A percentile compares a stretch with the other conserved stretches of the same genome.
Conservation (phyloP, 345 rosid genomes). For the Moringa oleifera region DNA sequence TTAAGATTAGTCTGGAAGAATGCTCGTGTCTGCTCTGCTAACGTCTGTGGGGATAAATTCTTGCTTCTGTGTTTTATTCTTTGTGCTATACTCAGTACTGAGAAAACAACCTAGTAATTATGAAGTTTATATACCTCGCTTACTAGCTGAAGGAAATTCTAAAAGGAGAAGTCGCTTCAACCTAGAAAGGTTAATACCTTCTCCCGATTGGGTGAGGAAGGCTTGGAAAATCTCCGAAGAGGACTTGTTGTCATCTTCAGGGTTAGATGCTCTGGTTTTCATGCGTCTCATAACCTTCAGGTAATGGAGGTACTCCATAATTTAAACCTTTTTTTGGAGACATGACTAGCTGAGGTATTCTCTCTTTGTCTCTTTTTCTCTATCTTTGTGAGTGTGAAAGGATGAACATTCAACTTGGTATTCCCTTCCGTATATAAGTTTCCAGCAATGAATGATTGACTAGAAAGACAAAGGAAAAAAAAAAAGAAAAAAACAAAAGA, state of each 20-base stretch:
- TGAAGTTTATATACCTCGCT: conserved; percentile 72
- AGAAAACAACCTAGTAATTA: conserved; percentile 70
- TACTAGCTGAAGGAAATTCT: conserved; percentile 57
- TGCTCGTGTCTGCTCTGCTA: conserved; percentile 89
- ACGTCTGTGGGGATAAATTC: conserved; percentile 88
- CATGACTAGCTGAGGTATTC: neutral
- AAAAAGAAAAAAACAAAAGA: no score
- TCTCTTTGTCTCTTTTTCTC: no score
- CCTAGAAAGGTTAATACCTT: conserved; percentile 72
- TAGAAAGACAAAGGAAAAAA: no score
- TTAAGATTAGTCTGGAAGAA: conserved; percentile 23
- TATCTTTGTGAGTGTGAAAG: no score
- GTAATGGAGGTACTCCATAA: conserved; percentile 23
- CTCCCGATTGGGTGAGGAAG: conserved; percentile 74
- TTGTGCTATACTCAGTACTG: conserved; percentile 66
- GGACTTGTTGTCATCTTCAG: conserved; percentile 55
- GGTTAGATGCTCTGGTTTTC: conserved; percentile 78
- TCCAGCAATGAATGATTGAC: no score
- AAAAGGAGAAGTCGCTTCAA: conserved; percentile 51
- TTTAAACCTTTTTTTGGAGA: neutral
- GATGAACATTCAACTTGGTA: no score
- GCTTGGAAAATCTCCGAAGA: conserved; percentile 74
- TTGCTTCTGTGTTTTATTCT: conserved; percentile 63
- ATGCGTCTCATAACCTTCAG: conserved; percentile 79
- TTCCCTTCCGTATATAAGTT: no score